Percentiles rank a stretch among this genome's conserved stretches.
Conservation (phyloP, 352 stramenopile genomes). For the Peronospora farinosa region DNA sequence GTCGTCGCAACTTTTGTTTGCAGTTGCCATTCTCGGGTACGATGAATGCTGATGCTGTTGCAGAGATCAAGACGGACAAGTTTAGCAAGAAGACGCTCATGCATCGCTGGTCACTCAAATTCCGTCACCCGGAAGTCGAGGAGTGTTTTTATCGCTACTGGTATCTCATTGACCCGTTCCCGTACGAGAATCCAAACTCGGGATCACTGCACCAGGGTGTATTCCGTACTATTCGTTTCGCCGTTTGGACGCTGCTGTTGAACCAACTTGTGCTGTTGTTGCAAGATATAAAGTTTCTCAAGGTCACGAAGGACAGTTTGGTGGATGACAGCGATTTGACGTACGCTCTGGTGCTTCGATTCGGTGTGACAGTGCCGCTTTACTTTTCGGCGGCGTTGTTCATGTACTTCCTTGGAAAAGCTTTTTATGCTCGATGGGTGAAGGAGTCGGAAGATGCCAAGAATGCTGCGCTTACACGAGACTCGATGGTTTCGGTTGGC, state of each 20-base stretch:
- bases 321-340: slow-evolving; percentile 49
- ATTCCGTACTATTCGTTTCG: slow-evolving; percentile 70
- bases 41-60: slow-evolving; percentile 53
- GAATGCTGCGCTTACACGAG: slow-evolving; percentile 44
- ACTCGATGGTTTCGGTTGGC: slow-evolving; percentile 29
- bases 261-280: slow-evolving; percentile 69
- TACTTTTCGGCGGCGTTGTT: slow-evolving; percentile 63
- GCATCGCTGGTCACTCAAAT: slow-evolving; percentile 61
- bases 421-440: slow-evolving; percentile 67
- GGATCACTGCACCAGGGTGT: slow-evolving; percentile 64
- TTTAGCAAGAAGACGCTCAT: slow-evolving; percentile 67
- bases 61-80: slow-evolving; percentile 60
- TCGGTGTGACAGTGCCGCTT: slow-evolving; percentile 66
- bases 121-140: slow-evolving; percentile 65
- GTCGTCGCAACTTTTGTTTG: slow-evolving; percentile 70
- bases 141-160: slow-evolving; percentile 79
- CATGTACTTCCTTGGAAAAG: slow-evolving; percentile 74
- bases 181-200: slow-evolving; percentile 78
- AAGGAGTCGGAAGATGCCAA: slow-evolving; percentile 56
- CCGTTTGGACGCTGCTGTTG: slow-evolving; percentile 58
- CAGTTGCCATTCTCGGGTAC: slow-evolving; percentile 68
- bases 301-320: slow-evolving; percentile 47
- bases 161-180: slow-evolving; percentile 83
- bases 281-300: slow-evolving; percentile 76
- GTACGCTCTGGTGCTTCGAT: slow-evolving; percentile 55